Percentiles rank a stretch among this genome's conserved stretches.
Conservation (phyloP, 495 filamentous ascomycete genomes). For the Cercophora newfieldiana region DNA sequence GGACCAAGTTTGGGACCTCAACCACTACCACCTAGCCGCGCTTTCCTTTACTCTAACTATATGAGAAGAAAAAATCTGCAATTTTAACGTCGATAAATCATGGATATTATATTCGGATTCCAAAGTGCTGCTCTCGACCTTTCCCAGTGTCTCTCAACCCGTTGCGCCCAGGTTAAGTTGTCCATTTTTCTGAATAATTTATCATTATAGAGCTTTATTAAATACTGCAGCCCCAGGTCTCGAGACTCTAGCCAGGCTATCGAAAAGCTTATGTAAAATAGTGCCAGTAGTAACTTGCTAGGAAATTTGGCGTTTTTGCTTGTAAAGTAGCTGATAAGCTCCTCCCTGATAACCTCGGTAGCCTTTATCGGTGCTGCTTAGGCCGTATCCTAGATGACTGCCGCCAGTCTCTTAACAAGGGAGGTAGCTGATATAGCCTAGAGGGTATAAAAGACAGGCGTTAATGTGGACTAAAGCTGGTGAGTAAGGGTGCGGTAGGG, state of each 20-base stretch:
- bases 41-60: too few relatives aligned
- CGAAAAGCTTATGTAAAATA: constrained; percentile 41
- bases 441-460: constrained; percentile 30
- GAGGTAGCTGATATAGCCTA: constrained; percentile 37
- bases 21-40: too few relatives aligned
- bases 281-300: constrained; percentile 29
- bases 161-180: too few relatives aligned
- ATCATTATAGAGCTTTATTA: too few relatives aligned
- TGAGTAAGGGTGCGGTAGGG: constrained; percentile 34
- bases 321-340: constrained; percentile 27
- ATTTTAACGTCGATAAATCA: too few relatives aligned
- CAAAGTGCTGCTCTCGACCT: too few relatives aligned
- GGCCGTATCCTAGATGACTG: constrained; percentile 35
- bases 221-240: constrained; percentile 31
- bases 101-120: too few relatives aligned
- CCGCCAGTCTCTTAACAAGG: constrained; percentile 35
- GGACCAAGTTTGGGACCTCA: too few relatives aligned
- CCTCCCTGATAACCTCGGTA: constrained; percentile 29
- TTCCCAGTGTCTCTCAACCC: too few relatives aligned
- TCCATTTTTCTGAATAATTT: too few relatives aligned
- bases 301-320: constrained; percentile 23
- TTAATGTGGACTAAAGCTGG: constrained; percentile 28
- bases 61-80: too few relatives aligned
- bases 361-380: constrained; percentile 26
- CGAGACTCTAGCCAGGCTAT: constrained; percentile 39